Evolutionary conservation across 2,329 filamentous ascomycete species (phyloP).

Genomic region (Fonsecaea pedrosoi): DNA sequence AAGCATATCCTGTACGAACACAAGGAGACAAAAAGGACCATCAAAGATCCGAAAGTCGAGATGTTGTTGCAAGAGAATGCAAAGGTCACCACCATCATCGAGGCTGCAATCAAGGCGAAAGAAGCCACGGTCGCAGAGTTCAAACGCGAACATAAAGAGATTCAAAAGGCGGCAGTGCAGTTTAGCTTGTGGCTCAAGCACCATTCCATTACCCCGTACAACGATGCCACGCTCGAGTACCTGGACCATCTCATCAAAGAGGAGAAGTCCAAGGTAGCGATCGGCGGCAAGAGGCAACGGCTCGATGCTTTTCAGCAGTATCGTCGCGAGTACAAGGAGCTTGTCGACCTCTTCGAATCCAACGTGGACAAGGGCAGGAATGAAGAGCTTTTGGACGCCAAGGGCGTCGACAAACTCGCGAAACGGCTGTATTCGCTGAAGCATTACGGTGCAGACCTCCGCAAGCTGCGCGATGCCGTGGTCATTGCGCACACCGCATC

Average conservation of each 20-base stretch:
- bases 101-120: constrained; percentile 40
- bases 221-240: constrained; percentile 51
- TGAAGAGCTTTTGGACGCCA: constrained; percentile 19
- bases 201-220: constrained; percentile 50
- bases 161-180: constrained; percentile 47
- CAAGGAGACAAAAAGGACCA: constrained; percentile 37
- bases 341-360: constrained; percentile 36
- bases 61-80: constrained; percentile 40
- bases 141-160: constrained; percentile 43
- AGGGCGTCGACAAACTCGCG: constrained; percentile 37
- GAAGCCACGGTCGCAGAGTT: constrained; percentile 43
- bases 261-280: constrained; percentile 45
- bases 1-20: constrained; percentile 47
- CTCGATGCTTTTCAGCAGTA: constrained; percentile 33
- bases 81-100: constrained; percentile 38
- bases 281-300: constrained; percentile 40
- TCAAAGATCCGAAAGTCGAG: constrained; percentile 41
- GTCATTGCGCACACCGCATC: constrained; percentile 37
- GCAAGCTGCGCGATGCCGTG: constrained; percentile 34
- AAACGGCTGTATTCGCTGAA: constrained; percentile 39
- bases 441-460: constrained; percentile 40
- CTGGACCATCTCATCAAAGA: constrained; percentile 50
- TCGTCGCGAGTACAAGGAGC: constrained; percentile 20
- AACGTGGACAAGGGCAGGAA: constrained; percentile 32
- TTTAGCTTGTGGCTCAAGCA: constrained; percentile 51